phyloP scores from a whole-genome alignment of 1,139 yeast genomes.

The Hyphopichia buzzinii region DNA sequence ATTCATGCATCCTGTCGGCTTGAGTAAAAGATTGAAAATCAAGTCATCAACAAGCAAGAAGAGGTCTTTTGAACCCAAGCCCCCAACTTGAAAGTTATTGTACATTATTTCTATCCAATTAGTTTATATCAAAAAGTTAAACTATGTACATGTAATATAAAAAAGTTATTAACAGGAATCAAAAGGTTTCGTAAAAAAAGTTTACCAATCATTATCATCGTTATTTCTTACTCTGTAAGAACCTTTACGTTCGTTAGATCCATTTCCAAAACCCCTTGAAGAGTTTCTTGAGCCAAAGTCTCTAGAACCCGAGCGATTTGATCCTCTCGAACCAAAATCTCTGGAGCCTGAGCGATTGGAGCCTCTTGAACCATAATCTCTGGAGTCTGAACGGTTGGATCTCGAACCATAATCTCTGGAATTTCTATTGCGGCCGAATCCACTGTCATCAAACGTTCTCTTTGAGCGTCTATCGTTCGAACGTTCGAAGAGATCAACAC shows the following conservation, averaged over 20 bases:
- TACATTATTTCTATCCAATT: too few relatives aligned
- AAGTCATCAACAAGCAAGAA: too few relatives aligned
- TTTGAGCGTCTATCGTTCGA: conserved; percentile 14
- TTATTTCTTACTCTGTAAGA: conserved; percentile 3
- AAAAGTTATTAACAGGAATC: background rate
- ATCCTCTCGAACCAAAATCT: background rate
- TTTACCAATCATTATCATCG: conserved; percentile 1
- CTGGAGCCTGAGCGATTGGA: background rate
- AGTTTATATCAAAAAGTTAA: too few relatives aligned
- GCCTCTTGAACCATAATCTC: background rate
- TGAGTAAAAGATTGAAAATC: too few relatives aligned
- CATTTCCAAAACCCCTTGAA: conserved; percentile 1
- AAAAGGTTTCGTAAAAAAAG: background rate
- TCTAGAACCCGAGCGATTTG: background rate
- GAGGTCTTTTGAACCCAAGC: too few relatives aligned
- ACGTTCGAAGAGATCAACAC: conserved; percentile 10
- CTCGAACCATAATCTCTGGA: background rate
- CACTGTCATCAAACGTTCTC: conserved; percentile 9
- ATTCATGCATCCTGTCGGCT: too few relatives aligned
- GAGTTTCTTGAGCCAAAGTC: background rate
- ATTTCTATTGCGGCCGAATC: conserved; percentile 4
- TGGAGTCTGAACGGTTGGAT: background rate
- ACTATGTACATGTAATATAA: background rate
- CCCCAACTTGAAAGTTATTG: too few relatives aligned
- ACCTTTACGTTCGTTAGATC: conserved; percentile 2